Conservation (phyloP, 2,329 filamentous ascomycete genomes). For the Fusarium albosuccineum region DNA sequence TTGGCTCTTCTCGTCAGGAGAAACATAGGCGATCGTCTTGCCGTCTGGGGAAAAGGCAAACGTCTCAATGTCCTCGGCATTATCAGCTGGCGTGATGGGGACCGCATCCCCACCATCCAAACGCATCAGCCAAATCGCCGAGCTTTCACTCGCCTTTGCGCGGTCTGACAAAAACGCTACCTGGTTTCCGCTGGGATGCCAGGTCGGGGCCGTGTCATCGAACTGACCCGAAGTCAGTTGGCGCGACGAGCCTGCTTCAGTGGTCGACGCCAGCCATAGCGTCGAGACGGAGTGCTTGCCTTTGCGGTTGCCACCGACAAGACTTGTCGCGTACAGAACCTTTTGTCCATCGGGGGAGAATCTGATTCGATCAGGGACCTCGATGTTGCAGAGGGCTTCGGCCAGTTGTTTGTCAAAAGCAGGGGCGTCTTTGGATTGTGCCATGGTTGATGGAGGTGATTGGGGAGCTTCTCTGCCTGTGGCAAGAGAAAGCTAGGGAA, state of each 20-base stretch:
- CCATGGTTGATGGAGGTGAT: slow-evolving; percentile 10
- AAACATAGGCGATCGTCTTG: slow-evolving; percentile 26
- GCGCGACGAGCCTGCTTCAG: slow-evolving; percentile 11
- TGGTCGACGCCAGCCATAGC: slow-evolving; percentile 33
- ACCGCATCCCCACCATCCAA: slow-evolving; percentile 37
- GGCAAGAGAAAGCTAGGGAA: too few relatives aligned
- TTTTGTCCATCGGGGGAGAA: slow-evolving; percentile 19
- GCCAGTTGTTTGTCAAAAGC: slow-evolving; percentile 25
- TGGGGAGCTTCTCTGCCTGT: too few relatives aligned
- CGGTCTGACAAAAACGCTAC: slow-evolving; percentile 31
- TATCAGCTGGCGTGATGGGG: slow-evolving; percentile 29
- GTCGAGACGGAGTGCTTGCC: slow-evolving; percentile 27
- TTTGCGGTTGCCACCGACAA: slow-evolving; percentile 4
- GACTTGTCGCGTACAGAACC: slow-evolving; percentile 22
- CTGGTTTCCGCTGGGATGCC: slow-evolving; percentile 22
- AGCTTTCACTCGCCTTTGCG: slow-evolving; percentile 46
- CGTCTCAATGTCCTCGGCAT: slow-evolving; percentile 18
- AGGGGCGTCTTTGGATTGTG: neutral
- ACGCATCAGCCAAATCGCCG: slow-evolving; percentile 38
- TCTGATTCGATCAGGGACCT: slow-evolving; percentile 21
- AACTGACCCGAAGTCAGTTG: slow-evolving; percentile 18
- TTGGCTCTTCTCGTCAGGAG: slow-evolving; percentile 27
- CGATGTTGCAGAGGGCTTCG: slow-evolving; percentile 22
- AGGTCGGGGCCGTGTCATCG: slow-evolving; percentile 8
- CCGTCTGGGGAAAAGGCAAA: slow-evolving; percentile 34